Evolutionary conservation across 2,329 filamentous ascomycete species (phyloP).

Genomic region (Phialophora tarda): DNA sequence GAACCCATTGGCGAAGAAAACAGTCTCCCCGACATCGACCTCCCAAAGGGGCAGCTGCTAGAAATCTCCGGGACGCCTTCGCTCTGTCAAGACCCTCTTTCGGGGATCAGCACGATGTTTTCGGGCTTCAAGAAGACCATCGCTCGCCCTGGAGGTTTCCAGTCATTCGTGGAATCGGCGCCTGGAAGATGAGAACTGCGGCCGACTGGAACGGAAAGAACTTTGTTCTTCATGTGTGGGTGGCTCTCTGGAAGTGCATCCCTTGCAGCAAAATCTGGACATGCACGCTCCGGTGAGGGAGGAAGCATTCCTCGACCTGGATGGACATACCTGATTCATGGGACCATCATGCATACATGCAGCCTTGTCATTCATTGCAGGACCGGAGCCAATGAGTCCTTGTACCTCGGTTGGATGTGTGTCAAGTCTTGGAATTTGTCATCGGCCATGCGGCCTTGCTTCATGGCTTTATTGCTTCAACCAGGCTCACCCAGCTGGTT

Average conservation of each 20-base stretch:
- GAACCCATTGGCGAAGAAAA: not conserved
- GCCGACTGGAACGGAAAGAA: not conserved
- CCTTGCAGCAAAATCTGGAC: not conserved
- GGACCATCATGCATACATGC: not conserved
- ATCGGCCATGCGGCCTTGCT: not conserved
- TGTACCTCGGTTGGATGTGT: not conserved
- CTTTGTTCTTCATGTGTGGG: not conserved
- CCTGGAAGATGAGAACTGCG: not conserved
- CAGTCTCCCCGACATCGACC: not conserved
- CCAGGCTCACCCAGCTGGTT: not conserved
- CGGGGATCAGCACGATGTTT: conserved; percentile 6
- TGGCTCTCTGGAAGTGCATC: not conserved
- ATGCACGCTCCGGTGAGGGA: not conserved
- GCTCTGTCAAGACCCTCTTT: not conserved
- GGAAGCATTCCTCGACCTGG: not conserved
- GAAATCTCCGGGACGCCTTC: not conserved
- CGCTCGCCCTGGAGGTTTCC: not conserved
- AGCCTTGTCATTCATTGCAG: not conserved
- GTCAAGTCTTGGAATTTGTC: not conserved
- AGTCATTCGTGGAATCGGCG: not conserved
- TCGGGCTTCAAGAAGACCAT: conserved; percentile 5
- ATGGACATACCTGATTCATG: conserved; percentile 3
- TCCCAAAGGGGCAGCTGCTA: not conserved
- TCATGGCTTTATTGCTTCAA: not conserved
- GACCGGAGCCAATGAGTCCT: not conserved